A percentile compares a stretch with the other conserved stretches of the same genome.
Evolutionary conservation across 108 stramenopile species (phyloP).

Genomic region (Parmales sp.): DNA sequence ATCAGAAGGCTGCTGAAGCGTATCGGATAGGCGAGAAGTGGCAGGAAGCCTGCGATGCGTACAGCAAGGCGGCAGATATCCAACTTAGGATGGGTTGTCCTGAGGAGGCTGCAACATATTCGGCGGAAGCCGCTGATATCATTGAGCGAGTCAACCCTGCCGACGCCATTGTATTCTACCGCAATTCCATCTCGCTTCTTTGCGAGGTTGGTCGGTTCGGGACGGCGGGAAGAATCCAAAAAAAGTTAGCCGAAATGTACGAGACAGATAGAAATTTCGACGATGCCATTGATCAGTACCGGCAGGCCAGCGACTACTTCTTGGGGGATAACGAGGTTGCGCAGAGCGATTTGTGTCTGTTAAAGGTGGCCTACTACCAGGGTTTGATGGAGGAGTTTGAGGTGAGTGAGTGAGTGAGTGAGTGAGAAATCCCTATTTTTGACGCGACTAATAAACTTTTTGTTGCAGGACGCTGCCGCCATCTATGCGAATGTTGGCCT

Average conservation of each 20-base stretch:
- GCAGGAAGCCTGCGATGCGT: slow-evolving; percentile 12
- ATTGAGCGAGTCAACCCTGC: neutral
- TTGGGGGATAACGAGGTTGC: neutral
- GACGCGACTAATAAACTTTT: no score
- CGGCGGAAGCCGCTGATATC: neutral
- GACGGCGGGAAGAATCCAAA: neutral
- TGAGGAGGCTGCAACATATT: slow-evolving; percentile 1
- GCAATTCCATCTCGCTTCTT: neutral
- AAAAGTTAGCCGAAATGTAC: neutral
- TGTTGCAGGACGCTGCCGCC: slow-evolving; percentile 1
- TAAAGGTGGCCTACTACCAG: slow-evolving; percentile 5
- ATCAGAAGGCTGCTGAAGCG: slow-evolving; percentile 3
- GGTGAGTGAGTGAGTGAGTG: no score
- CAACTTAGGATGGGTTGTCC: neutral
- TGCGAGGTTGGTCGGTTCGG: slow-evolving; percentile 11
- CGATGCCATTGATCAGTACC: neutral
- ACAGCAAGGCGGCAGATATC: slow-evolving; percentile 7
- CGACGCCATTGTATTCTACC: neutral
- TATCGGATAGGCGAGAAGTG: slow-evolving; percentile 1
- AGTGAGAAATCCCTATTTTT: no score
- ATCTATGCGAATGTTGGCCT: neutral
- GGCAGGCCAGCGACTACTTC: slow-evolving; percentile 5
- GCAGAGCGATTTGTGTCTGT: neutral
- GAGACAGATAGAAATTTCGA: slow-evolving; percentile 4
- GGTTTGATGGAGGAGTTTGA: slow-evolving; percentile 10